Evolutionary conservation across 345 rosid species (phyloP).

Genomic region (Heritiera fomes): DNA sequence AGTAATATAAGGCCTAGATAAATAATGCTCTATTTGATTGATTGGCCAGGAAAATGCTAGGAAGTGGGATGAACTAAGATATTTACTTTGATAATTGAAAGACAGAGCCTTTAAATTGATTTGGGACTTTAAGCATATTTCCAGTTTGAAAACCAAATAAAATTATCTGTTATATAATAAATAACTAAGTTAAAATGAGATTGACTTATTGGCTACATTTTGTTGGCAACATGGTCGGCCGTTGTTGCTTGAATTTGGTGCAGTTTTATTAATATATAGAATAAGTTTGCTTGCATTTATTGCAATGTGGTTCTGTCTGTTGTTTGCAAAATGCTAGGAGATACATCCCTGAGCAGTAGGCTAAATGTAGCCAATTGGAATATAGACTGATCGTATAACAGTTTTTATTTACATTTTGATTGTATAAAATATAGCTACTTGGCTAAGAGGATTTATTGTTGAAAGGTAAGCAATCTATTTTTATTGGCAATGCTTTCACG

Average conservation of each 20-base stretch:
- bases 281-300: not conserved
- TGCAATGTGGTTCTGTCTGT: not conserved
- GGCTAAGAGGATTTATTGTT: not conserved
- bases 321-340: not conserved
- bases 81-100: not conserved
- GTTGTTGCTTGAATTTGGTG: not conserved
- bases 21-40: not conserved
- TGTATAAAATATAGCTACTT: not conserved
- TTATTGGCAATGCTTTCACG: not conserved
- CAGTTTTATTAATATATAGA: not conserved
- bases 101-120: not conserved
- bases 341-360: not conserved
- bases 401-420: not conserved
- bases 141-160: not conserved
- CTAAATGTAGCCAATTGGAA: not conserved
- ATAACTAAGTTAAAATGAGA: not conserved
- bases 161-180: not conserved
- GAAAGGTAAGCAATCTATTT: not conserved
- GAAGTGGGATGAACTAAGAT: not conserved
- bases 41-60: not conserved
- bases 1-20: not conserved
- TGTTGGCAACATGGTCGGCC: no score
- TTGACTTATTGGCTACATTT: not conserved
- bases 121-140: not conserved
- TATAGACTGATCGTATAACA: not conserved